Percentiles rank a stretch among this genome's conserved stretches.
phyloP scores from a whole-genome alignment of 495 filamentous ascomycete genomes.

The Neurospora discreta region DNA sequence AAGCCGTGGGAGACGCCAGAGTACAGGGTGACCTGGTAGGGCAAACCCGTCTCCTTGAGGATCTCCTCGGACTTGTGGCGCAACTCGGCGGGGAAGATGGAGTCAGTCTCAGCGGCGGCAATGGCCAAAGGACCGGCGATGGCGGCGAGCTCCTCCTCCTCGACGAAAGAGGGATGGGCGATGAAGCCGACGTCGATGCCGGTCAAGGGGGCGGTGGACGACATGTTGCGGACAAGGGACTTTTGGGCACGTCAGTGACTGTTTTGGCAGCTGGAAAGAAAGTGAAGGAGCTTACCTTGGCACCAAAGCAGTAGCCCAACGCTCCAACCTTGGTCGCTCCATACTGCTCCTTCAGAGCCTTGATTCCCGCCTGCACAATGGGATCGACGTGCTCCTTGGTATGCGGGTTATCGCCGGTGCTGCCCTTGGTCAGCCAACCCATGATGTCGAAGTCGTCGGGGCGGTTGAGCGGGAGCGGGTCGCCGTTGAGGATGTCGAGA shows the following conservation, averaged over 20 bases:
- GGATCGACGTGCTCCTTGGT: constrained; percentile 43
- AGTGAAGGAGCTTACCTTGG: constrained; percentile 29
- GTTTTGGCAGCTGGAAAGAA: neutral
- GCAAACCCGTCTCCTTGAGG: constrained; percentile 46
- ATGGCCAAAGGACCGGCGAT: constrained; percentile 66
- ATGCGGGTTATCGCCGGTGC: constrained; percentile 45
- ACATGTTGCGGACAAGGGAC: constrained; percentile 36
- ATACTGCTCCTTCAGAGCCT: constrained; percentile 34
- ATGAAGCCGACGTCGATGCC: constrained; percentile 51
- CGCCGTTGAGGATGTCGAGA: constrained; percentile 69
- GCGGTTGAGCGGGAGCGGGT: constrained; percentile 48
- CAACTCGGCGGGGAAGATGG: constrained; percentile 65
- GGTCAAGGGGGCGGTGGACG: neutral
- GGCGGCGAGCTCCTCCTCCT: constrained; percentile 61
- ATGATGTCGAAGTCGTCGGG: constrained; percentile 46
- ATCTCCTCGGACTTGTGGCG: constrained; percentile 47
- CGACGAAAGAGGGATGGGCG: constrained; percentile 70
- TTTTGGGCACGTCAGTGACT: constrained; percentile 3
- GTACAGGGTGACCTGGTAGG: constrained; percentile 77
- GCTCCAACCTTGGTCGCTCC: constrained; percentile 57
- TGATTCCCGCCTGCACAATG: constrained; percentile 36
- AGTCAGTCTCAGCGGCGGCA: constrained; percentile 67
- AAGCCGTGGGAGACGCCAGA: constrained; percentile 72
- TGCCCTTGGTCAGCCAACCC: constrained; percentile 46
- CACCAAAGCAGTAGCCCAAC: constrained; percentile 74